These are phyloP conservation scores for Aschersonia sp. DNA, from an alignment of 2,329 filamentous ascomycete species.

Conservation along the genomic window DNA sequence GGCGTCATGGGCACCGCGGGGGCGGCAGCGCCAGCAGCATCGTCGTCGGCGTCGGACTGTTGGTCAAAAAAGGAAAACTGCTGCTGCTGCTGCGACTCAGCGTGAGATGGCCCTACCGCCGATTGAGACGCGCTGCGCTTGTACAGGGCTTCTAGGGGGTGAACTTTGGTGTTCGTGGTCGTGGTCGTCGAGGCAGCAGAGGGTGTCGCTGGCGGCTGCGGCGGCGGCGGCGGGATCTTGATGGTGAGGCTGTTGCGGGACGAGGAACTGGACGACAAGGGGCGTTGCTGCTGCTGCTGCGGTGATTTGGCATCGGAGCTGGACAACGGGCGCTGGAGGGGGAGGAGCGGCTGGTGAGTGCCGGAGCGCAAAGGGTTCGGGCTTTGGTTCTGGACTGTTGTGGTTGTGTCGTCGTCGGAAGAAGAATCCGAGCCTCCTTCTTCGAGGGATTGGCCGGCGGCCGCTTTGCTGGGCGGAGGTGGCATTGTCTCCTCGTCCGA, in stretches of 20 bases:
- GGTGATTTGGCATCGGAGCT: constrained; percentile 15
- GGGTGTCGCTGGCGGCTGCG: constrained; percentile 29
- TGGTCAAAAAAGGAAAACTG: constrained; percentile 66
- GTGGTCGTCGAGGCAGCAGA: constrained; percentile 17
- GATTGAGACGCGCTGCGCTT: constrained; percentile 46
- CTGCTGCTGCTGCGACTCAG: constrained; percentile 14
- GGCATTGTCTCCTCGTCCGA: too few relatives aligned
- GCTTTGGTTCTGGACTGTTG: too few relatives aligned
- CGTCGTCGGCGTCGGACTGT: constrained; percentile 30
- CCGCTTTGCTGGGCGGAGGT: too few relatives aligned
- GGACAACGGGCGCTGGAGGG: too few relatives aligned
- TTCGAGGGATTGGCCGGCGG: too few relatives aligned
- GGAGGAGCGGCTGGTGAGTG: too few relatives aligned
- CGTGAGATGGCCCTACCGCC: not conserved
- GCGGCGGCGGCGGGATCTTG: constrained; percentile 32
- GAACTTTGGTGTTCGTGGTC: constrained; percentile 15
- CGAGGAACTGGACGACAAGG: constrained; percentile 33
- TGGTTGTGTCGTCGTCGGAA: too few relatives aligned
- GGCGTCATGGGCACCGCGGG: constrained; percentile 55
- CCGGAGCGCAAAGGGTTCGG: too few relatives aligned
- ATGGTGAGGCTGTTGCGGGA: constrained; percentile 32
- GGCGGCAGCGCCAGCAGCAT: constrained; percentile 27
- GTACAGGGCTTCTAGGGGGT: constrained; percentile 86
- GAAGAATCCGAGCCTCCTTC: too few relatives aligned
- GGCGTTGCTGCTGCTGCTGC: constrained; percentile 11